Percentiles rank a stretch among this genome's conserved stretches.
phyloP scores from a whole-genome alignment of 1,284 basidiomycete species.

The Ceratobasidium sp. region DNA sequence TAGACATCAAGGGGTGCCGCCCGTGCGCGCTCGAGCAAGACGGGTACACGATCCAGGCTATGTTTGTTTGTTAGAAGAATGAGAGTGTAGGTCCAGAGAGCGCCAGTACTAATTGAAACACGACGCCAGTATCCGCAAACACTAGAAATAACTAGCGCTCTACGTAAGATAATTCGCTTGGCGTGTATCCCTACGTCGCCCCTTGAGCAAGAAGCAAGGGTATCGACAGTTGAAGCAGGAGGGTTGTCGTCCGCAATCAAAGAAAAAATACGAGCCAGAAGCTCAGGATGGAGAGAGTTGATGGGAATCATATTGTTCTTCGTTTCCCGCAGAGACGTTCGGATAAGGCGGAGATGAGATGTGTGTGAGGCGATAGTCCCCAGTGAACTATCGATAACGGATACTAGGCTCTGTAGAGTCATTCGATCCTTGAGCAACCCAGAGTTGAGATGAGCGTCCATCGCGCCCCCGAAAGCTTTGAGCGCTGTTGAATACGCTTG shows the following conservation, averaged over 20 bases:
- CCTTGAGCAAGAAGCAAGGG: neutral
- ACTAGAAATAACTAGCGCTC: slow-evolving; percentile 1
- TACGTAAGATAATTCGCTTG: neutral
- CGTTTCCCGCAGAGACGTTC: too few relatives aligned
- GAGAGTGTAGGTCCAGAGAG: slow-evolving; percentile 19
- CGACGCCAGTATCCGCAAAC: slow-evolving; percentile 34
- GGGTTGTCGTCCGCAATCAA: too few relatives aligned
- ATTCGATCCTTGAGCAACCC: too few relatives aligned
- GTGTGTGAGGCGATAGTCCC: too few relatives aligned
- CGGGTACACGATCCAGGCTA: neutral
- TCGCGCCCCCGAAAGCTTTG: too few relatives aligned
- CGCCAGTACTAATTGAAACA: neutral
- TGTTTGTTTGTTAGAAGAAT: neutral
- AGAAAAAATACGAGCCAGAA: slow-evolving; percentile 26
- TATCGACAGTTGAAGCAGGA: neutral
- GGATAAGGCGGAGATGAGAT: too few relatives aligned
- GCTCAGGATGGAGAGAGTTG: slow-evolving; percentile 17
- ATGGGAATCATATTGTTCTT: neutral
- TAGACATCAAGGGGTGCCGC: slow-evolving; percentile 11
- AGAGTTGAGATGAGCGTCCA: too few relatives aligned
- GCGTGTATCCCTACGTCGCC: too few relatives aligned
- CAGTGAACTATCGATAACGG: too few relatives aligned
- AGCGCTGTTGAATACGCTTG: too few relatives aligned
- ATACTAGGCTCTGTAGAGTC: too few relatives aligned
- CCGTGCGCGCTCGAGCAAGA: slow-evolving; percentile 4